Conservation (phyloP, 306 rosid species). For the Ochetophila trinervis region DNA sequence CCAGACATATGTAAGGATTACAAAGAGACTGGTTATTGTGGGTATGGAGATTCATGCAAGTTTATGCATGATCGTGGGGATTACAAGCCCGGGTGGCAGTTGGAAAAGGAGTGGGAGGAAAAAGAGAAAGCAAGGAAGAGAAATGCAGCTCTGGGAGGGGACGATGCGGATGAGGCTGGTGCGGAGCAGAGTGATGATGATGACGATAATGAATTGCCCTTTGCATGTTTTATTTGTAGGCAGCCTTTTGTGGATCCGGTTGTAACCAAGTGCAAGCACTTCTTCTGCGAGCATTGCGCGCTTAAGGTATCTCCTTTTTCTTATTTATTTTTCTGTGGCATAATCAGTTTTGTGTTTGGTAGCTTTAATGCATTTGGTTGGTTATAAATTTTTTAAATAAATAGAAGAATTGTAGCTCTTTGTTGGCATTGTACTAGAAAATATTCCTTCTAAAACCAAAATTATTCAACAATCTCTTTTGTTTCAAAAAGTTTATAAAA, state of each 20-base stretch:
- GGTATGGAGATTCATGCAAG: constrained; percentile 79
- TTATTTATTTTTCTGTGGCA: background rate
- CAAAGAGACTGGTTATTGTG: constrained; percentile 86
- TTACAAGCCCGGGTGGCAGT: constrained; percentile 87
- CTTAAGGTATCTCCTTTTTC: constrained; percentile 48
- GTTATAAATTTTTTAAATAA: too few relatives aligned
- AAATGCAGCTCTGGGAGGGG: constrained; percentile 56
- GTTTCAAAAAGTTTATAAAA: too few relatives aligned
- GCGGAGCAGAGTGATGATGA: constrained; percentile 45
- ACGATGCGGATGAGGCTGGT: constrained; percentile 39
- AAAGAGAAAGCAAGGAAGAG: constrained; percentile 79
- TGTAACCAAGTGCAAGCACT: constrained; percentile 76
- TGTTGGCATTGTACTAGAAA: too few relatives aligned
- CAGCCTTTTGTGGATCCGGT: constrained; percentile 83
- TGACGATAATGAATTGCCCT: constrained; percentile 52
- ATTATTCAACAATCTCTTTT: too few relatives aligned
- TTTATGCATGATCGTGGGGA: constrained; percentile 98
- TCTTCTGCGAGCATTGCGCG: constrained; percentile 84
- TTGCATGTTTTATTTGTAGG: constrained; percentile 79
- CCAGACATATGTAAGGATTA: constrained; percentile 89
- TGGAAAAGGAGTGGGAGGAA: constrained; percentile 94
- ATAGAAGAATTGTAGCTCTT: too few relatives aligned
- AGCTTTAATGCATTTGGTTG: background rate
- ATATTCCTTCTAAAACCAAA: too few relatives aligned
- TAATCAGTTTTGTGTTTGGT: background rate